A percentile compares a stretch with the other conserved stretches of the same genome.
Conservation (phyloP, 2,329 filamentous ascomycete genomes). For the Aspergillus costaricaensis region DNA sequence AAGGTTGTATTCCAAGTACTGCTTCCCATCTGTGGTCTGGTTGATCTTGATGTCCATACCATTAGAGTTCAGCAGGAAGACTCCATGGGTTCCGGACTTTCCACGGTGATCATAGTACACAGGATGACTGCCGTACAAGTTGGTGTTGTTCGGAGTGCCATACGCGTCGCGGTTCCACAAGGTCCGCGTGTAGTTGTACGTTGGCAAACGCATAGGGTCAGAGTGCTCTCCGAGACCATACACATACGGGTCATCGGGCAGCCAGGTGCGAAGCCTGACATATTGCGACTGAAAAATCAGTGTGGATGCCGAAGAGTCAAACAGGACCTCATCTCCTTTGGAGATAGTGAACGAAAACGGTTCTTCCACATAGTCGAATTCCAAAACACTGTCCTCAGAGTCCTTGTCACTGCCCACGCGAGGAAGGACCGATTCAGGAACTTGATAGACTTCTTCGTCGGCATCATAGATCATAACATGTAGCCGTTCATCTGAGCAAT, state of each 20-base stretch:
- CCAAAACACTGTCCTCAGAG: slow-evolving; percentile 47
- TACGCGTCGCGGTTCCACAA: slow-evolving; percentile 71
- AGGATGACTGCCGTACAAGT: slow-evolving; percentile 73
- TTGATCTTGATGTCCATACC: slow-evolving; percentile 78
- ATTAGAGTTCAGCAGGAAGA: slow-evolving; percentile 71
- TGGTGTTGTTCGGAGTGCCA: slow-evolving; percentile 60
- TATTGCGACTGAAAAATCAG: slow-evolving; percentile 80
- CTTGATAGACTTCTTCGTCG: slow-evolving; percentile 70
- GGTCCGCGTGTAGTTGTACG: slow-evolving; percentile 68
- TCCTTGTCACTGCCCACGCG: slow-evolving; percentile 53
- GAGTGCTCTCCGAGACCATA: slow-evolving; percentile 80
- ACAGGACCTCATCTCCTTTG: slow-evolving; percentile 51
- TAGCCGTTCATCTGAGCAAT: slow-evolving; percentile 60
- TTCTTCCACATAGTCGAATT: slow-evolving; percentile 54
- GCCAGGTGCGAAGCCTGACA: slow-evolving; percentile 67
- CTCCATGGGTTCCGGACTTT: slow-evolving; percentile 59
- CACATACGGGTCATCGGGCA: slow-evolving; percentile 69
- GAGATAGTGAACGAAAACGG: slow-evolving; percentile 70
- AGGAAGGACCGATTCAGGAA: slow-evolving; percentile 68
- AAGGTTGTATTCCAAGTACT: slow-evolving; percentile 78
- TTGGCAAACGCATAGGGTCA: slow-evolving; percentile 69
- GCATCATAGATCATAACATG: slow-evolving; percentile 75
- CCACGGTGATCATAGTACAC: slow-evolving; percentile 74
- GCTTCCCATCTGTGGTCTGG: slow-evolving; percentile 57
- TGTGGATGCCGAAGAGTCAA: slow-evolving; percentile 67